These are phyloP conservation scores for Rosellinia necatrix DNA, from an alignment of 2,329 filamentous ascomycete genomes.

Conservation along the genomic window DNA sequence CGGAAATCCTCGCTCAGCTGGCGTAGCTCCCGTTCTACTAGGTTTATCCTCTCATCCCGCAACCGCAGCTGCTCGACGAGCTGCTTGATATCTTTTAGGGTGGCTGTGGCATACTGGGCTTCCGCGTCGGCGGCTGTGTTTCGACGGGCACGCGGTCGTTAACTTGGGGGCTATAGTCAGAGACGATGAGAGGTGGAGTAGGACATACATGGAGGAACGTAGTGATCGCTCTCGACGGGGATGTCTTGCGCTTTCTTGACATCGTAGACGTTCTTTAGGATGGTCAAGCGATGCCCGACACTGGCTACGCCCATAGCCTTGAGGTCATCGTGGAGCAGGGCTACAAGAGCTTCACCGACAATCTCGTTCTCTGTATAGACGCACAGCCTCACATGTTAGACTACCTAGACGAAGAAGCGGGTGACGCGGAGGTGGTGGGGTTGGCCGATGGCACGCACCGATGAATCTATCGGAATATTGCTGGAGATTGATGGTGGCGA, in stretches of 20 bases:
- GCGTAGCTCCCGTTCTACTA: constrained; percentile 81
- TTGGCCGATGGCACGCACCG: constrained; percentile 58
- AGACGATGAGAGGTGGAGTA: not conserved
- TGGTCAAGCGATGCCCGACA: constrained; percentile 91
- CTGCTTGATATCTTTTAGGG: constrained; percentile 89
- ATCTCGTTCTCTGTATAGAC: constrained; percentile 80
- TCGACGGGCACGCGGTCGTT: constrained; percentile 14
- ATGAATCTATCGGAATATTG: constrained; percentile 85
- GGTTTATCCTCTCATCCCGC: constrained; percentile 86
- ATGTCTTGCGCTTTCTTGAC: constrained; percentile 94
- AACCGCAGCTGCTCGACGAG: constrained; percentile 87
- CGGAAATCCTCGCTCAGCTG: constrained; percentile 87
- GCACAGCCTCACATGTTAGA: constrained; percentile 28
- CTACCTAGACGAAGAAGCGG: constrained; percentile 29
- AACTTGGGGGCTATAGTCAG: constrained; percentile 4
- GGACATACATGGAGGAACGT: constrained; percentile 85
- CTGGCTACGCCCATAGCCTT: constrained; percentile 94
- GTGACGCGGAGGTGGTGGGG: not conserved
- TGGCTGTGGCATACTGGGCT: constrained; percentile 82
- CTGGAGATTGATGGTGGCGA: constrained; percentile 75
- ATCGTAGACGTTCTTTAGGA: constrained; percentile 95
- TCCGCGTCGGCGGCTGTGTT: constrained; percentile 82
- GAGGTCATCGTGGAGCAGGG: constrained; percentile 87
- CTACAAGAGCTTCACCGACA: constrained; percentile 86
- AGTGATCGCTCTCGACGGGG: constrained; percentile 89